phyloP scores from a whole-genome alignment of 768 basidiomycete genomes.

The Collybia nuda region DNA sequence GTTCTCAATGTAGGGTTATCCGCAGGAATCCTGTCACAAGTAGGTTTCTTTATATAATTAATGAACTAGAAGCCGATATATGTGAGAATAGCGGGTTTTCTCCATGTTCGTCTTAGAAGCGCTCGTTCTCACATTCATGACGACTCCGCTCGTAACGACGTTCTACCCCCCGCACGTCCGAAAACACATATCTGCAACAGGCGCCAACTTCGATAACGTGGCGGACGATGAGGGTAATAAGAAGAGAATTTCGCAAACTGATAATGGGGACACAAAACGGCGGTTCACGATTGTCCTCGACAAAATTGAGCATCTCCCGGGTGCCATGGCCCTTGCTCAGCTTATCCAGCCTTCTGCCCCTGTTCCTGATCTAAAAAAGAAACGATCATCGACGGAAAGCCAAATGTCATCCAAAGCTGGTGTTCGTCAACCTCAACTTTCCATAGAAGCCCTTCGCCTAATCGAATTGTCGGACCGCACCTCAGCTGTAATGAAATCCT shows the following conservation, averaged over 20 bases:
- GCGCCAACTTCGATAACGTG: slow-evolving; percentile 47
- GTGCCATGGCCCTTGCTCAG: slow-evolving; percentile 88
- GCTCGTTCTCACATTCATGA: slow-evolving; percentile 80
- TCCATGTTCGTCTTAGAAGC: slow-evolving; percentile 95
- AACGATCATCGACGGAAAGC: slow-evolving; percentile 13
- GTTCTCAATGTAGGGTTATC: slow-evolving; percentile 92
- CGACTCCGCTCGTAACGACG: slow-evolving; percentile 68
- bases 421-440: slow-evolving; percentile 26
- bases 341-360: slow-evolving; percentile 55
- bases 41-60: slow-evolving; percentile 15
- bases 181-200: slow-evolving; percentile 43
- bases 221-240: slow-evolving; percentile 31
- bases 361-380: not conserved
- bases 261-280: slow-evolving; percentile 4
- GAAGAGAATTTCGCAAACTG: slow-evolving; percentile 5
- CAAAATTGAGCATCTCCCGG: slow-evolving; percentile 84
- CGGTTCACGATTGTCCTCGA: slow-evolving; percentile 87
- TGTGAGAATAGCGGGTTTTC: slow-evolving; percentile 60
- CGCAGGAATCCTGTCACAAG: slow-evolving; percentile 72
- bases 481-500: slow-evolving; percentile 86
- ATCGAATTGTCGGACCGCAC: slow-evolving; percentile 87
- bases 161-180: slow-evolving; percentile 69
- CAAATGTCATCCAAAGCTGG: not conserved
- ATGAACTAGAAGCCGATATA: not conserved
- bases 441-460: slow-evolving; percentile 78